phyloP scores from a whole-genome alignment of 768 basidiomycete genomes.

The Tricholoma furcatifolium region DNA sequence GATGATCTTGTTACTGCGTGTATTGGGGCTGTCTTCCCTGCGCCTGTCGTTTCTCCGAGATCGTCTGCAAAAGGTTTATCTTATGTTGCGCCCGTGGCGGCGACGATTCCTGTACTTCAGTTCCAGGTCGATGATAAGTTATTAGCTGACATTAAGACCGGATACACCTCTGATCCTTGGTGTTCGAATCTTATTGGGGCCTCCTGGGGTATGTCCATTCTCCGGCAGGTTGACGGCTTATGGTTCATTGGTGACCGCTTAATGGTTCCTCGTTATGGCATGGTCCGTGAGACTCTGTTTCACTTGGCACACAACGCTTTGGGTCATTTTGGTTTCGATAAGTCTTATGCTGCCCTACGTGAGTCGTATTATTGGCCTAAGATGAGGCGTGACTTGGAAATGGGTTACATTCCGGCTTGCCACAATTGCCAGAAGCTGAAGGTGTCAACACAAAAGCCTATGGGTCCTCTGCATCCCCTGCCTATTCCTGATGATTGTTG shows the following conservation, averaged over 20 bases:
- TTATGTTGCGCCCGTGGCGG: background rate
- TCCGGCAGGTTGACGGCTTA: background rate
- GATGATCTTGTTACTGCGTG: no score
- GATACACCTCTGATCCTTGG: background rate
- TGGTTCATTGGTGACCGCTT: background rate
- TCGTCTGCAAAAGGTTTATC: no score
- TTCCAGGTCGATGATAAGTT: background rate
- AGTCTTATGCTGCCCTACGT: conserved; percentile 23
- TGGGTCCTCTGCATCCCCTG: conserved; percentile 25
- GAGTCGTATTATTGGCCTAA: conserved; percentile 30
- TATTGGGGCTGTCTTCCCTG: no score
- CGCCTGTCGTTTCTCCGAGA: no score
- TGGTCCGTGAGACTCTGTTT: conserved; percentile 19
- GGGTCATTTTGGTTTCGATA: conserved; percentile 34
- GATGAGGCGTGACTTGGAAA: conserved; percentile 24
- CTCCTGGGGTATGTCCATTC: background rate
- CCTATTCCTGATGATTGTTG: conserved; percentile 22
- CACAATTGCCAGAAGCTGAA: conserved; percentile 27
- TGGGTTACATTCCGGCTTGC: conserved; percentile 8
- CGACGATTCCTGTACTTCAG: background rate
- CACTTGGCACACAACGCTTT: conserved; percentile 26
- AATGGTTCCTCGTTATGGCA: background rate
- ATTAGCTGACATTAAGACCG: background rate
- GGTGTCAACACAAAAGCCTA: conserved; percentile 10
- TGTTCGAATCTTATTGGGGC: background rate